Percentiles rank a stretch among this genome's conserved stretches.
phyloP scores from a whole-genome alignment of 2,329 filamentous ascomycete species.

The Apiospora kogelbergensis region DNA sequence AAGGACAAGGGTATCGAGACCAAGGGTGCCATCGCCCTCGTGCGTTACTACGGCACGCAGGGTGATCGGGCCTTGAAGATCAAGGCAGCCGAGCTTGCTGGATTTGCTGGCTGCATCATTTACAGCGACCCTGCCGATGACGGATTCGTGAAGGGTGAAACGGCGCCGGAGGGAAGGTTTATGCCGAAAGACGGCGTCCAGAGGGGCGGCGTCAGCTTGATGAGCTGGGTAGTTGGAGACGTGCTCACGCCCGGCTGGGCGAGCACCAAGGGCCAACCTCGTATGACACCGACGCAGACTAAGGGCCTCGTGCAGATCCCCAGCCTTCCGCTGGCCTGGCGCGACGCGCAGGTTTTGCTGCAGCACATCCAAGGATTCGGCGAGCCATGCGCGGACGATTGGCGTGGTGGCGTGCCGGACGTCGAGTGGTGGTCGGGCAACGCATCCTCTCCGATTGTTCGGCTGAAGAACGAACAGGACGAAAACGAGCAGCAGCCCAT shows the following conservation, averaged over 20 bases:
- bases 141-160: slow-evolving; percentile 71
- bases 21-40: slow-evolving; percentile 78
- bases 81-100: slow-evolving; percentile 83
- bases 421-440: slow-evolving; percentile 88
- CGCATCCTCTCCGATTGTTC: slow-evolving; percentile 70
- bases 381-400: slow-evolving; percentile 63
- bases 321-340: slow-evolving; percentile 86
- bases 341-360: slow-evolving; percentile 79
- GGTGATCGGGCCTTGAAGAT: slow-evolving; percentile 77
- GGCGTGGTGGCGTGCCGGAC: slow-evolving; percentile 76
- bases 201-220: slow-evolving; percentile 76
- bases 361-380: slow-evolving; percentile 76
- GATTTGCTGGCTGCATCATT: slow-evolving; percentile 83
- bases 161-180: slow-evolving; percentile 74
- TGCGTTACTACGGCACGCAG: slow-evolving; percentile 76
- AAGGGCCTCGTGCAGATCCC: slow-evolving; percentile 79
- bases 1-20: slow-evolving; percentile 70
- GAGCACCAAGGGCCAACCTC: slow-evolving; percentile 63
- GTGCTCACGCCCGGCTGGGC: slow-evolving; percentile 88
- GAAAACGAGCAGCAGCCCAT: slow-evolving; percentile 80
- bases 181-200: slow-evolving; percentile 83
- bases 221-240: slow-evolving; percentile 83
- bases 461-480: slow-evolving; percentile 83
- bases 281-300: slow-evolving; percentile 69
- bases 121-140: slow-evolving; percentile 90